Percentiles rank a stretch among this genome's conserved stretches.
Conservation (phyloP, 2,329 filamentous ascomycete species). For the Claviceps sp. region DNA sequence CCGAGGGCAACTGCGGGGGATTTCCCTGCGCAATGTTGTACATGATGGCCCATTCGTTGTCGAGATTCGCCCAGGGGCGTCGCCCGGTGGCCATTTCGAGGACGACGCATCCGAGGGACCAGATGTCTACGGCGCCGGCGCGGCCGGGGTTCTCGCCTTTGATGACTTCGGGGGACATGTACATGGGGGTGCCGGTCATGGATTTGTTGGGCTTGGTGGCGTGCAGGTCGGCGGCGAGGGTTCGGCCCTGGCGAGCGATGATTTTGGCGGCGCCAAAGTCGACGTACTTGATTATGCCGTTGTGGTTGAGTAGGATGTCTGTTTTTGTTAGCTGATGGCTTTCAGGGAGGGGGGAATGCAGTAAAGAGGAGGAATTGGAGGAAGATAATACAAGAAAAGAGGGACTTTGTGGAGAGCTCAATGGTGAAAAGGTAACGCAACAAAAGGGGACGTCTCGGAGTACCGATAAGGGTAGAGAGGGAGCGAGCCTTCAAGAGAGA, state of each 20-base stretch:
- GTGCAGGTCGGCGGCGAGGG: constrained; percentile 50
- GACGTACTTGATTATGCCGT: constrained; percentile 97
- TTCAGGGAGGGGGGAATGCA: constrained; percentile 1
- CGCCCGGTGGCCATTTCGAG: constrained; percentile 95
- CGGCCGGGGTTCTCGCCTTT: constrained; percentile 72
- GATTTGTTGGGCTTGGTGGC: constrained; percentile 62
- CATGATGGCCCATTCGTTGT: constrained; percentile 99
- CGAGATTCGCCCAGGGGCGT: constrained; percentile 85
- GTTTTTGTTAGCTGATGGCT: constrained; percentile 4
- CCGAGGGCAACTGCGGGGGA: constrained; percentile 67
- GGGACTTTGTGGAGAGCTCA: too few species aligned
- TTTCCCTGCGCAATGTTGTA: constrained; percentile 99
- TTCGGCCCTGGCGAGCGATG: constrained; percentile 86
- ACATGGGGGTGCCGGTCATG: constrained; percentile 98
- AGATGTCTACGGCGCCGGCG: constrained; percentile 82
- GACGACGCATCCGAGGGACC: constrained; percentile 93
- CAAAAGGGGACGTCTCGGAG: not conserved
- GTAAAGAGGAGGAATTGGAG: not conserved
- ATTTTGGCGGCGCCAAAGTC: constrained; percentile 97
- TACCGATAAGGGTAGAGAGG: not conserved
- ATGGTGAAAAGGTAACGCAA: not conserved
- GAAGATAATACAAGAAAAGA: not conserved
- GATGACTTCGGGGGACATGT: constrained; percentile 99
- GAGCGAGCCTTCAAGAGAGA: too few species aligned
- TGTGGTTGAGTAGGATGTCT: constrained; percentile 94